Evolutionary conservation across 345 rosid genomes (phyloP).

Genomic region (Melastoma malabathricum): DNA sequence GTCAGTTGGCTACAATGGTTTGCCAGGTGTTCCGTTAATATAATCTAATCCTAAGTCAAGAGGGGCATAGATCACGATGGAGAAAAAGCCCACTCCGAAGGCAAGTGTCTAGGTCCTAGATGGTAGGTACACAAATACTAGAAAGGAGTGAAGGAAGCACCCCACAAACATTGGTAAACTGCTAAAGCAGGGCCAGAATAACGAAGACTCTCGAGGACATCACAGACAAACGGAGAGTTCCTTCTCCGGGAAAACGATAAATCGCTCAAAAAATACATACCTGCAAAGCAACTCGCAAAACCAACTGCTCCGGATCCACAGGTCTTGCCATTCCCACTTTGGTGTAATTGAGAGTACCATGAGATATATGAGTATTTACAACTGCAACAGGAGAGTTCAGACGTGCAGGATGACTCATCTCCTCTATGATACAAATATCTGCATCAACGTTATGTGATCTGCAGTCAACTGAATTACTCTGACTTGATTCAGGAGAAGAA

Average conservation of each 20-base stretch:
- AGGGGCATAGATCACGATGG: too few relatives aligned
- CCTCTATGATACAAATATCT: constrained; percentile 70
- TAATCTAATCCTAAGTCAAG: too few relatives aligned
- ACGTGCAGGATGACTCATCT: constrained; percentile 43
- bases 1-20: too few relatives aligned
- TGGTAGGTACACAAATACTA: too few relatives aligned
- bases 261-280: constrained; percentile 20
- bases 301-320: constrained; percentile 33
- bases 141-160: too few relatives aligned
- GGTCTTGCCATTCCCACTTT: constrained; percentile 27
- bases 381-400: constrained; percentile 19
- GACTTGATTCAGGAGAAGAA: constrained; percentile 53
- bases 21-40: too few relatives aligned
- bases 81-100: too few relatives aligned
- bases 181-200: too few relatives aligned
- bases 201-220: neutral
- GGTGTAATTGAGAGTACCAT: constrained; percentile 19
- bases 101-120: too few relatives aligned
- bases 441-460: constrained; percentile 53
- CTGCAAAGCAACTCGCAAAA: constrained; percentile 69
- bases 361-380: constrained; percentile 11
- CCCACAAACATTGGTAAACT: too few relatives aligned
- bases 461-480: constrained; percentile 48
- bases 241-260: neutral
- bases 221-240: neutral